Evolutionary conservation across 306 rosid genomes (phyloP).

Genomic region (Notholithocarpus densiflorus): DNA sequence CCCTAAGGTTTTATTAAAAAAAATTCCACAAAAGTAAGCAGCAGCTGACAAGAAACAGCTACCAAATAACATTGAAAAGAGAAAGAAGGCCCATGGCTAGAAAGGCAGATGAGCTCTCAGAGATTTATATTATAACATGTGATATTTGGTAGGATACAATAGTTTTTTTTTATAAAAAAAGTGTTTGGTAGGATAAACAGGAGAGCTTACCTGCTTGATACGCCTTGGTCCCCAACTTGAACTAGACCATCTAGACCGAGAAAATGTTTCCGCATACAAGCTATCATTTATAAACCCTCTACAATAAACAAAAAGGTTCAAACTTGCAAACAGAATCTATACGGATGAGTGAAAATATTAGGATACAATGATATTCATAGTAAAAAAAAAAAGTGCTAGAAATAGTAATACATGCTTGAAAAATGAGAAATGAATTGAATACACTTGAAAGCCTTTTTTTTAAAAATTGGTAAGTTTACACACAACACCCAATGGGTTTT

Average conservation of each 20-base stretch:
- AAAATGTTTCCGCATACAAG: slow-evolving; percentile 56
- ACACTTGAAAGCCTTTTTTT: background rate
- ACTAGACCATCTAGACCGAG: slow-evolving; percentile 86
- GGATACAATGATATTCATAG: background rate
- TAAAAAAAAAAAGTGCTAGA: background rate
- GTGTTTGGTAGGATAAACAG: background rate
- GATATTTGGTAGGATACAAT: background rate
- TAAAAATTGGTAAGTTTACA: too few relatives aligned
- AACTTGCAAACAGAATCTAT: background rate
- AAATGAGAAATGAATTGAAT: background rate
- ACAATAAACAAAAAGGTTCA: slow-evolving; percentile 17
- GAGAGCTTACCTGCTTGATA: slow-evolving; percentile 62
- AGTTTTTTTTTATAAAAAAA: background rate
- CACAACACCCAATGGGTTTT: too few relatives aligned
- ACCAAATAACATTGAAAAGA: background rate
- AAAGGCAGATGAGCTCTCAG: slow-evolving; percentile 14
- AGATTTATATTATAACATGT: background rate
- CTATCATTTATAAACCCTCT: slow-evolving; percentile 79
- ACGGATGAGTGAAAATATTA: background rate
- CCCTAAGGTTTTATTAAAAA: background rate
- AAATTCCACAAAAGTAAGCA: background rate
- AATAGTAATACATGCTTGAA: background rate
- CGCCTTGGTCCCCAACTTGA: slow-evolving; percentile 93
- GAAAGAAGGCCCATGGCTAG: background rate
- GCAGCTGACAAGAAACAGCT: background rate